Evolutionary conservation across 2,329 filamentous ascomycete genomes (phyloP).

Genomic region (Apiospora hydei): DNA sequence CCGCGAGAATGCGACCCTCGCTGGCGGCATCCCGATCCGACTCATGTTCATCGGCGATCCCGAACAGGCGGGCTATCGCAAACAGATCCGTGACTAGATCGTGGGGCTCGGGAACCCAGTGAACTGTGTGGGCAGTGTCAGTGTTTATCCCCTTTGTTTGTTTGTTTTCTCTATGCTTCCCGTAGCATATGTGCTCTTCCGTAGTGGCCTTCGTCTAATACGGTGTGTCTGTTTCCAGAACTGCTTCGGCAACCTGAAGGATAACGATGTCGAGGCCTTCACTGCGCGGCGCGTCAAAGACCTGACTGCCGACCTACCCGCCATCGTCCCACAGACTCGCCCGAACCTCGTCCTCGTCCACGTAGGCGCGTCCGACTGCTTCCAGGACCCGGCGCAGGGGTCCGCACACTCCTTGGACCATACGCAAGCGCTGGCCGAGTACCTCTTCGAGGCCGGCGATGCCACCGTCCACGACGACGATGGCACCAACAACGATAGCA

Average conservation of each 20-base stretch:
- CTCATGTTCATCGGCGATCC: slow-evolving; percentile 34
- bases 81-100: slow-evolving; percentile 33
- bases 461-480: background rate
- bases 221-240: slow-evolving; percentile 23
- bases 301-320: slow-evolving; percentile 35
- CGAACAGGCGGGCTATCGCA: slow-evolving; percentile 32
- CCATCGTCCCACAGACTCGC: slow-evolving; percentile 36
- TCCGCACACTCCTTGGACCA: slow-evolving; percentile 35
- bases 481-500: background rate
- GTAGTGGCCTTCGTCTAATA: background rate
- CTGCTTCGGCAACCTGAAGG: slow-evolving; percentile 37
- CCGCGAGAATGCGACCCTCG: slow-evolving; percentile 23
- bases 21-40: slow-evolving; percentile 32
- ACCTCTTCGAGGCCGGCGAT: slow-evolving; percentile 34
- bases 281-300: slow-evolving; percentile 37
- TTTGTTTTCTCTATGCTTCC: background rate
- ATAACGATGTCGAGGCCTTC: slow-evolving; percentile 41
- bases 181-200: background rate
- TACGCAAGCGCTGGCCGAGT: slow-evolving; percentile 38
- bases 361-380: slow-evolving; percentile 40
- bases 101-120: slow-evolving; percentile 33
- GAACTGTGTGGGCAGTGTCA: slow-evolving; percentile 33
- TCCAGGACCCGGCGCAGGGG: slow-evolving; percentile 37
- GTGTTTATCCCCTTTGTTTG: slow-evolving; percentile 1
- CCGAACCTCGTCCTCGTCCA: slow-evolving; percentile 40